These are phyloP conservation scores for Trametes hirsuta DNA, from an alignment of 1,284 basidiomycete genomes.

Conservation along the genomic window DNA sequence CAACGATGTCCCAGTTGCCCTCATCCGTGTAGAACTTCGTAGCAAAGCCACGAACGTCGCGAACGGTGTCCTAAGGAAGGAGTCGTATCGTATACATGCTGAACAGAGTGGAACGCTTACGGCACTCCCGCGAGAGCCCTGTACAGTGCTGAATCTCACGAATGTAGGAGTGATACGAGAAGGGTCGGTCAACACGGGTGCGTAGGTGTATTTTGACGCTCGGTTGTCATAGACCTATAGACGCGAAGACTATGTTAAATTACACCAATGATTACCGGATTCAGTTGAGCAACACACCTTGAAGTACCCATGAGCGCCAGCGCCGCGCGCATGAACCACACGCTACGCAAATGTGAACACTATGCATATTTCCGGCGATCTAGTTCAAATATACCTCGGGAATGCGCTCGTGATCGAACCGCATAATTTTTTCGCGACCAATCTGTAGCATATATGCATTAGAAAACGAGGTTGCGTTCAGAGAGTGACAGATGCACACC, in stretches of 20 bases:
- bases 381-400: constrained; percentile 60
- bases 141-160: constrained; percentile 82
- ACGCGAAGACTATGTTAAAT: background rate
- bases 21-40: constrained; percentile 80
- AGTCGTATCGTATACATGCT: background rate
- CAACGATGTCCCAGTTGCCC: constrained; percentile 85
- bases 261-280: background rate
- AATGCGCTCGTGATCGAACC: constrained; percentile 85
- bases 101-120: constrained; percentile 38
- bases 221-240: constrained; percentile 56
- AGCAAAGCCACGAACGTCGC: constrained; percentile 87
- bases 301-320: constrained; percentile 83
- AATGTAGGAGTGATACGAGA: constrained; percentile 75
- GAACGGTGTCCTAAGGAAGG: constrained; percentile 64
- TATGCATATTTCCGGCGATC: too few relatives aligned
- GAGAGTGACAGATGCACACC: constrained; percentile 5
- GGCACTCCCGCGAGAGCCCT: constrained; percentile 75
- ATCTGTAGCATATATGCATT: constrained; percentile 32
- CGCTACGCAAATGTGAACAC: constrained; percentile 27
- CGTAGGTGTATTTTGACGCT: constrained; percentile 66
- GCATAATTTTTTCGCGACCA: constrained; percentile 71
- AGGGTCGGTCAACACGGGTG: constrained; percentile 73
- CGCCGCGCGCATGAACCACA: constrained; percentile 76
- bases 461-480: background rate
- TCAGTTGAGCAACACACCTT: constrained; percentile 34